phyloP scores from a whole-genome alignment of 129 eudicot genomes.

The Daucus carota region DNA sequence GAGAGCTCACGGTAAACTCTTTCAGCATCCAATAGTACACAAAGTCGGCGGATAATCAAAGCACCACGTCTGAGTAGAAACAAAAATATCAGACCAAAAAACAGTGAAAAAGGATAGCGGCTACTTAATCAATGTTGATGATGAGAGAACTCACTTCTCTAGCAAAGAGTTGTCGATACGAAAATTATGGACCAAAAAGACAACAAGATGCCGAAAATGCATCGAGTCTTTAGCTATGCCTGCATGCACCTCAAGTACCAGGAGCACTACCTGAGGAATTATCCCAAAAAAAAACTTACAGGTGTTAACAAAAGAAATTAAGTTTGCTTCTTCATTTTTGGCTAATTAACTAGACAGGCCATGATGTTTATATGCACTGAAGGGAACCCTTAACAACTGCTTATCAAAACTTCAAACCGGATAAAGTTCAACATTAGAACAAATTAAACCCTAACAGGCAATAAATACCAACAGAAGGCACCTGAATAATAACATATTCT shows the following conservation, averaged over 20 bases:
- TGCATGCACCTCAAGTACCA: slow-evolving; percentile 94
- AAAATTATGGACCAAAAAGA: slow-evolving; percentile 63
- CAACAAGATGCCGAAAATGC: slow-evolving; percentile 80
- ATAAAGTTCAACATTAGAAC: background rate
- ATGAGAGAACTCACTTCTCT: slow-evolving; percentile 55
- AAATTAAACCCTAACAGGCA: background rate
- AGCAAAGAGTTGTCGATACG: slow-evolving; percentile 56
- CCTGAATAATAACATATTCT: background rate
- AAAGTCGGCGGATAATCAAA: slow-evolving; percentile 76
- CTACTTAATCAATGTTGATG: background rate
- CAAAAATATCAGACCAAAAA: background rate
- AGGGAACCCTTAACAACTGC: background rate
- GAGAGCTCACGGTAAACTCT: slow-evolving; percentile 90
- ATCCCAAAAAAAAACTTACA: background rate
- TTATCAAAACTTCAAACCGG: background rate
- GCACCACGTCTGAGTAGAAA: slow-evolving; percentile 68
- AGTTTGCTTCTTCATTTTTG: background rate
- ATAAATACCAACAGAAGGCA: background rate
- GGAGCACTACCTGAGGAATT: slow-evolving; percentile 68
- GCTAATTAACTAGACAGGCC: background rate
- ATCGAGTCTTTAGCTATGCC: slow-evolving; percentile 75
- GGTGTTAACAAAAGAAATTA: background rate
- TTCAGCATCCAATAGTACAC: slow-evolving; percentile 93
- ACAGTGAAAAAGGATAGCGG: background rate
- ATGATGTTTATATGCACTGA: background rate